Conservation (phyloP, 331 rosid genomes). For the Malus hybrid region DNA sequence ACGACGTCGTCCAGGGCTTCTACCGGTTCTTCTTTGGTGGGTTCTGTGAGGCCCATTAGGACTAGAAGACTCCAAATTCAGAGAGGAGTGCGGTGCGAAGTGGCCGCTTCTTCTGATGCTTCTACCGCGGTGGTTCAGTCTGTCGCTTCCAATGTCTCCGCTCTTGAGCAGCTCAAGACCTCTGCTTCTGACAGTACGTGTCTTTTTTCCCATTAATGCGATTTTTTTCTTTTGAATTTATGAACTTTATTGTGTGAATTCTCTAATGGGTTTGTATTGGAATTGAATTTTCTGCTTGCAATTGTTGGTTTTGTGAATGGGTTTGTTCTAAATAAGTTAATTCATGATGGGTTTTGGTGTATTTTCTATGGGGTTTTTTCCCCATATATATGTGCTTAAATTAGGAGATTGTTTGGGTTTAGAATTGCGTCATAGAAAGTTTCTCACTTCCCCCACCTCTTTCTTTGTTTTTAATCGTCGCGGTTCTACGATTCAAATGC, state of each 20-base stretch:
- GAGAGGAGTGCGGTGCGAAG: conserved; percentile 62
- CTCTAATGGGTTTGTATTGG: background rate
- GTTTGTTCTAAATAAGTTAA: no score
- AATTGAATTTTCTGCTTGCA: background rate
- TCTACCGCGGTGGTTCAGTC: conserved; percentile 28
- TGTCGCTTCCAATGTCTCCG: conserved; percentile 38
- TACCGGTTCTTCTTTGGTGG: conserved; percentile 14
- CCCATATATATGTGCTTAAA: no score
- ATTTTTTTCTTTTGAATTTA: background rate
- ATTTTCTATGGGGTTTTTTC: background rate
- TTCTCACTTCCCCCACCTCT: background rate
- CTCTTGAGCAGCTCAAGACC: conserved; percentile 84
- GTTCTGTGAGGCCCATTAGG: conserved; percentile 20
- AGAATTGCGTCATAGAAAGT: background rate
- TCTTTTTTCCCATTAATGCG: background rate
- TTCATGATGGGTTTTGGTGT: background rate
- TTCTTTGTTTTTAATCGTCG: no score
- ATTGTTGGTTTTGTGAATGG: background rate
- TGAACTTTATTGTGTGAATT: background rate
- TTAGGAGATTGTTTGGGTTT: background rate
- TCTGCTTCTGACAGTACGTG: conserved; percentile 74
- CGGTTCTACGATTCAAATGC: background rate
- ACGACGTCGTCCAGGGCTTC: conserved; percentile 28
- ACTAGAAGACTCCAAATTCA: conserved; percentile 27
- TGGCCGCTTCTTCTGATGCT: conserved; percentile 30